Percentiles rank a stretch among this genome's conserved stretches.
Conservation (phyloP, 371 early-diverging fungal species). For the Quaeritorhiza haematococci region DNA sequence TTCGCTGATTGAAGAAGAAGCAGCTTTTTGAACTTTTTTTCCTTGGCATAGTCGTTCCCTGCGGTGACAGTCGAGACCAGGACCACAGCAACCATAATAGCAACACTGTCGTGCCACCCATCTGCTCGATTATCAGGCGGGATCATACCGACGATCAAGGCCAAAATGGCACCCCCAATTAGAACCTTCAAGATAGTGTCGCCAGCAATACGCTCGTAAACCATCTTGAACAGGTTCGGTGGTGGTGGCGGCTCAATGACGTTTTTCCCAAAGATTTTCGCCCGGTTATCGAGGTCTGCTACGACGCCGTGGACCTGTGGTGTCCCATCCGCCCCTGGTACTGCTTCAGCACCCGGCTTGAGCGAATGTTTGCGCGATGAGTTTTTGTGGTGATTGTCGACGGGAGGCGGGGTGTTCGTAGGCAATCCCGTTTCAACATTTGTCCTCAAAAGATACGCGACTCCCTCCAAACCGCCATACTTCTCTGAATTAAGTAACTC, state of each 20-base stretch:
- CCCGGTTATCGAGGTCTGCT: slow-evolving; percentile 22
- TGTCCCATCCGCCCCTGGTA: neutral
- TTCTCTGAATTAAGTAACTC: slow-evolving; percentile 18
- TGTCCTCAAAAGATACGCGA: slow-evolving; percentile 14
- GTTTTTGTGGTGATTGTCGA: too few relatives aligned
- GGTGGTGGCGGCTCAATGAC: slow-evolving; percentile 62
- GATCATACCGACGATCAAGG: slow-evolving; percentile 29
- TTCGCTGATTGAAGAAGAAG: slow-evolving; percentile 42
- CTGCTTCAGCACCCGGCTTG: too few relatives aligned
- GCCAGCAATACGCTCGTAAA: slow-evolving; percentile 54
- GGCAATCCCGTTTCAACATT: neutral
- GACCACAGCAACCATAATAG: neutral
- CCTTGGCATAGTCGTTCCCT: slow-evolving; percentile 94
- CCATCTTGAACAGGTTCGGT: slow-evolving; percentile 60
- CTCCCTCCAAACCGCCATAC: slow-evolving; percentile 41
- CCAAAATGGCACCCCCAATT: slow-evolving; percentile 74
- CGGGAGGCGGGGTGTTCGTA: too few relatives aligned
- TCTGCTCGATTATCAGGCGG: slow-evolving; percentile 11
- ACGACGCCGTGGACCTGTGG: slow-evolving; percentile 19
- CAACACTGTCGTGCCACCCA: neutral
- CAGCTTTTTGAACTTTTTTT: slow-evolving; percentile 80
- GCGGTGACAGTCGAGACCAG: slow-evolving; percentile 30
- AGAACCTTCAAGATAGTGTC: slow-evolving; percentile 52
- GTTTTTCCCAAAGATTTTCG: too few relatives aligned
- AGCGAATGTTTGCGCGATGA: too few relatives aligned